phyloP scores from a whole-genome alignment of 1,139 yeast genomes.

The Scheffersomyces titani region DNA sequence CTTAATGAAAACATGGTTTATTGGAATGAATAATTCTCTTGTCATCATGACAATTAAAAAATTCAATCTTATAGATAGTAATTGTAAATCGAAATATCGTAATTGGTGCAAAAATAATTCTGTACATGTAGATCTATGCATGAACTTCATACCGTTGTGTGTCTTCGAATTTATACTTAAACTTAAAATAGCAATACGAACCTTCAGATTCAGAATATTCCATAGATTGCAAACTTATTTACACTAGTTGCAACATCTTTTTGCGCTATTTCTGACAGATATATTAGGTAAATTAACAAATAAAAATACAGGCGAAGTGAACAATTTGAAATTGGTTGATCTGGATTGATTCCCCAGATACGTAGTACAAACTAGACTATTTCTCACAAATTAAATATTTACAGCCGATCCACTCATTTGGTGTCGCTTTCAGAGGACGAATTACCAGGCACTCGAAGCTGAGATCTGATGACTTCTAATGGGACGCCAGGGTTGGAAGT shows the following conservation, averaged over 20 bases:
- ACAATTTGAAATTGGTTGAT: not conserved
- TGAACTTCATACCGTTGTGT: not conserved
- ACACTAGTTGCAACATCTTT: not conserved
- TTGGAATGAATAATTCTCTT: not conserved
- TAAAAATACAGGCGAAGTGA: not conserved
- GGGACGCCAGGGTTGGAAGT: not conserved
- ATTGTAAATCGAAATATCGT: not conserved
- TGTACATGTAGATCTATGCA: not conserved
- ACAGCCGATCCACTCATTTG: not conserved
- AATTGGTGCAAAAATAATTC: not conserved
- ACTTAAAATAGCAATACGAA: too few relatives aligned
- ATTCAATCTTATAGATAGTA: not conserved
- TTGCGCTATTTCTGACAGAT: too few relatives aligned
- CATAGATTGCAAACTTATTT: too few relatives aligned
- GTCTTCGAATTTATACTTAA: too few relatives aligned
- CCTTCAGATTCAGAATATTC: not conserved
- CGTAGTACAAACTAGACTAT: not conserved
- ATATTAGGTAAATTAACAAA: too few relatives aligned
- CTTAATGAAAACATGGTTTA: too few relatives aligned
- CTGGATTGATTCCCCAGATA: not conserved
- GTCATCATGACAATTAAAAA: not conserved
- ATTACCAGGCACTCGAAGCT: slow-evolving; percentile 10
- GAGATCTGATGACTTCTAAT: slow-evolving; percentile 11
- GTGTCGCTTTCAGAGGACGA: slow-evolving; percentile 6
- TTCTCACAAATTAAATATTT: not conserved